These are phyloP conservation scores for Tylopilus plumbeoviolaceoides DNA, from an alignment of 768 basidiomycete genomes.

Conservation along the genomic window DNA sequence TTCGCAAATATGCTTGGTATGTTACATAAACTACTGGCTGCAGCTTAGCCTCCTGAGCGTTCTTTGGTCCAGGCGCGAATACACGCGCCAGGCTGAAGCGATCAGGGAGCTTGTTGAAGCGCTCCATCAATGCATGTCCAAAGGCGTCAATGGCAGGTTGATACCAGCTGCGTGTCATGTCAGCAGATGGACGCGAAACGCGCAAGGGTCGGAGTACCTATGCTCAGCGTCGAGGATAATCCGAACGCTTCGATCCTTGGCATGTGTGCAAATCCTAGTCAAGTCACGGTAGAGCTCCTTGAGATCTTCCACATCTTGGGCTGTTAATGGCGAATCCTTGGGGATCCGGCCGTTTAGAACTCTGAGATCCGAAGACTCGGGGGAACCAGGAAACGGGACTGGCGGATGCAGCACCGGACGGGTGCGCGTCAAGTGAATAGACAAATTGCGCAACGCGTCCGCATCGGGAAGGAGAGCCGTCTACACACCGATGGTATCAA, in stretches of 20 bases:
- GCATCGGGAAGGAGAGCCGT: slow-evolving; percentile 68
- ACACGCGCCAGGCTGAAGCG: slow-evolving; percentile 2
- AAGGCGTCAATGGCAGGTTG: slow-evolving; percentile 81
- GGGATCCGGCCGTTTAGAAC: slow-evolving; percentile 35
- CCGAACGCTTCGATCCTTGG: slow-evolving; percentile 57
- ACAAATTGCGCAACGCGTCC: slow-evolving; percentile 56
- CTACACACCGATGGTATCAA: slow-evolving; percentile 30
- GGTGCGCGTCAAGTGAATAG: slow-evolving; percentile 48
- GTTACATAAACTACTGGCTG: slow-evolving; percentile 81
- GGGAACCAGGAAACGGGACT: slow-evolving; percentile 68
- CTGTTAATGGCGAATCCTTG: slow-evolving; percentile 34
- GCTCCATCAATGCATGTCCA: slow-evolving; percentile 66
- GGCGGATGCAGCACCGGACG: slow-evolving; percentile 31
- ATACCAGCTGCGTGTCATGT: slow-evolving; percentile 44
- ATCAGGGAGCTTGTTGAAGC: slow-evolving; percentile 56
- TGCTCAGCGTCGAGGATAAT: slow-evolving; percentile 87
- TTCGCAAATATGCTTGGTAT: slow-evolving; percentile 82
- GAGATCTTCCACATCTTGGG: slow-evolving; percentile 57
- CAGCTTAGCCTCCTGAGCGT: slow-evolving; percentile 20
- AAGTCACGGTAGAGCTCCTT: slow-evolving; percentile 61
- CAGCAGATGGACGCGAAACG: background rate
- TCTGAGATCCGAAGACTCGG: slow-evolving; percentile 54
- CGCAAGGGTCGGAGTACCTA: slow-evolving; percentile 35
- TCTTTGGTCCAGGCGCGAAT: slow-evolving; percentile 2
- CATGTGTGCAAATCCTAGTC: slow-evolving; percentile 57